Percentiles rank a stretch among this genome's conserved stretches.
These are phyloP conservation scores for Colletotrichum costaricense DNA, from an alignment of 2,329 filamentous ascomycete genomes.

Conservation along the genomic window DNA sequence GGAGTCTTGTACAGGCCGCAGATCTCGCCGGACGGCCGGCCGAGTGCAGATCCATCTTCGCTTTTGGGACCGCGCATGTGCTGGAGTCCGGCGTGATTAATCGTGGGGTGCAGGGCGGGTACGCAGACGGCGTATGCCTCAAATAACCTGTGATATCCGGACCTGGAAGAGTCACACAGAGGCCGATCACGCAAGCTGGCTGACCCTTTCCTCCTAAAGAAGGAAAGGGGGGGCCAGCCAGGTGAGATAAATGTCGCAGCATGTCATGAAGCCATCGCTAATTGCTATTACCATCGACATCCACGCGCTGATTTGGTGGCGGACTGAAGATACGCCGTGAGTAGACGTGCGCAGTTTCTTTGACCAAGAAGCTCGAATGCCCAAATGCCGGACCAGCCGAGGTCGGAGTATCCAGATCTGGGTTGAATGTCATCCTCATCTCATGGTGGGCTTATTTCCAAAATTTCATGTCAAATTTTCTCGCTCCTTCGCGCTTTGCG, in stretches of 20 bases:
- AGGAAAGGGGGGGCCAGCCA: not conserved
- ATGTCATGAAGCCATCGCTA: conserved; percentile 17
- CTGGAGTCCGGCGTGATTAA: conserved; percentile 27
- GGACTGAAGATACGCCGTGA: conserved; percentile 19
- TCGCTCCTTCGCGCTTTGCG: not conserved
- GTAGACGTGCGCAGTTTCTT: conserved; percentile 1
- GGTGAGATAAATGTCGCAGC: conserved; percentile 30
- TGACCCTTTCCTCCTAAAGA: conserved; percentile 1
- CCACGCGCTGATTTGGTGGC: conserved; percentile 11
- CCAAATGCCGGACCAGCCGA: conserved; percentile 24
- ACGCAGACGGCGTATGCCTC: conserved; percentile 26
- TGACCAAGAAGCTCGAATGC: not conserved
- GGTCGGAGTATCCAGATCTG: conserved; percentile 30
- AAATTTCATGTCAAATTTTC: conserved; percentile 5
- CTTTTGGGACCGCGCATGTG: conserved; percentile 25
- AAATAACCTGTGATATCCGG: conserved; percentile 33
- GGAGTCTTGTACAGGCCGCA: not conserved
- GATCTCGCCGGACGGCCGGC: conserved; percentile 33
- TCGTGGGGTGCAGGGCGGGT: conserved; percentile 34
- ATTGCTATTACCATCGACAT: conserved; percentile 31
- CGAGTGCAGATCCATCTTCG: conserved; percentile 26
- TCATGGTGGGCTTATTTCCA: conserved; percentile 19
- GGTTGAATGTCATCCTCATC: conserved; percentile 17
- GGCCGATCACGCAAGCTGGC: conserved; percentile 29
- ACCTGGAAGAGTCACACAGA: conserved; percentile 22